Conservation (phyloP, 2,329 filamentous ascomycete genomes). For the Nothophoma quercina region DNA sequence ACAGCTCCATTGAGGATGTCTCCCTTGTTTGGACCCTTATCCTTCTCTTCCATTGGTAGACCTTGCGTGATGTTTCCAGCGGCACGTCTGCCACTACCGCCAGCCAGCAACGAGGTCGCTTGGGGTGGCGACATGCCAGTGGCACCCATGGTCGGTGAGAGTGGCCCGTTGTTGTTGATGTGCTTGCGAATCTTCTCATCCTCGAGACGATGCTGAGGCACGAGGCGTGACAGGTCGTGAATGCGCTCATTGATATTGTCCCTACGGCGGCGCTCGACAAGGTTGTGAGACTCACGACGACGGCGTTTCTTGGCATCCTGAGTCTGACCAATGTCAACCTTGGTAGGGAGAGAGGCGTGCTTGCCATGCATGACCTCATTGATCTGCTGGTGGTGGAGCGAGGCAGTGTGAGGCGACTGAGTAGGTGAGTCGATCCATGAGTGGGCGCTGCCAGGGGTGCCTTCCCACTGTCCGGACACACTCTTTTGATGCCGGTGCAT, state of each 20-base stretch:
- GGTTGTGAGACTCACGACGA: constrained; percentile 91
- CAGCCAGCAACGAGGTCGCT: constrained; percentile 87
- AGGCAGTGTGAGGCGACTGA: constrained; percentile 77
- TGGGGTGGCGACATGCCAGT: constrained; percentile 73
- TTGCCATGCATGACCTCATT: constrained; percentile 89
- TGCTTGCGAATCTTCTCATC: constrained; percentile 98
- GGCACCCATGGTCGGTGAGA: constrained; percentile 81
- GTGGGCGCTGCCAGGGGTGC: constrained; percentile 81
- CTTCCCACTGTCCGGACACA: constrained; percentile 87
- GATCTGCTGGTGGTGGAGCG: constrained; percentile 77
- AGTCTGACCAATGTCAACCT: constrained; percentile 74
- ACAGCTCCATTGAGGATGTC: constrained; percentile 98
- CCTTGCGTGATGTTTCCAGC: constrained; percentile 89
- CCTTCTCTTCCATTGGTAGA: constrained; percentile 92
- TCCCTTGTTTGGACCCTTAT: constrained; percentile 98
- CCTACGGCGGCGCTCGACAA: constrained; percentile 90
- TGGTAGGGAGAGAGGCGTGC: constrained; percentile 86
- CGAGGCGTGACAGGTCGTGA: constrained; percentile 91
- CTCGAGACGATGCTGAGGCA: constrained; percentile 89
- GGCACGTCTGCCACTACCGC: constrained; percentile 81
- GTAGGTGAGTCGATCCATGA: constrained; percentile 91
- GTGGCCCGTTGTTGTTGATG: constrained; percentile 86
- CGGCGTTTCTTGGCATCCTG: constrained; percentile 94
- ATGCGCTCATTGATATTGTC: constrained; percentile 99
- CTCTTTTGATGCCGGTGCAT: constrained; percentile 78